Base-by-base conservation (phyloP, 345 rosid genomes). In the Eucalyptus erythrocorys region DNA sequence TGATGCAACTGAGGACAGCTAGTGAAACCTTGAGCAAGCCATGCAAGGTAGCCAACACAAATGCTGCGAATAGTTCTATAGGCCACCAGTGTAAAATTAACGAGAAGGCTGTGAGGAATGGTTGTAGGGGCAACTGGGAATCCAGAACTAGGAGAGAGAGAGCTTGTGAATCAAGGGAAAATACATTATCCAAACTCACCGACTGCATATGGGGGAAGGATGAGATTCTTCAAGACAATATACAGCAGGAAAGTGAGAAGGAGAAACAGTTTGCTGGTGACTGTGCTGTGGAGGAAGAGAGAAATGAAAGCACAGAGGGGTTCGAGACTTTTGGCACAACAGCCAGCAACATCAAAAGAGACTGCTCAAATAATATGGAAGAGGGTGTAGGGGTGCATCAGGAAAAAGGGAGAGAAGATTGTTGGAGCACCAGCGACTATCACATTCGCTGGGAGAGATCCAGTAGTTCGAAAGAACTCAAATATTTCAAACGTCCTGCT, bases 21-120 rank as follows among this genome's bases (percentile, higher is more conserved):
- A 68, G 22, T 68, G 79, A 68, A 32, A 57, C 87, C 88, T 26
- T 32, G 84, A 61, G n/a, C 40, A 32, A 24, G 71, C 87, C 91
- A 87, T 85, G 40, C 94, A 94, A 82, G 97, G 98, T 48, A 97
- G 48, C 50, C 42, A 64, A 48, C 86, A 53, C 37, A 47, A 22
- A 87, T 88, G 32, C 87, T 80, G 26, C 40, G n/a, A 9, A 68
- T 68, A 7, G 80, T 68, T 68, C 42, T 15, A 10, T 68, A 34
- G 80, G 42, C 42, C 19, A 10, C 24, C 42, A 17, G 32, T 64
- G 71, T 5, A 30, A 64, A 64, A 64, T 37, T 21, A 27, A 66
- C 8, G 4, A 85, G 37, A 22, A 68, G 42, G 80, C 80, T 19
- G 82, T 37, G 45, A 71, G 82, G 27, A 71, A 71, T 71, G 82